Conservation (phyloP, 2,329 filamentous ascomycete species). For the Colletotrichum sp. region DNA sequence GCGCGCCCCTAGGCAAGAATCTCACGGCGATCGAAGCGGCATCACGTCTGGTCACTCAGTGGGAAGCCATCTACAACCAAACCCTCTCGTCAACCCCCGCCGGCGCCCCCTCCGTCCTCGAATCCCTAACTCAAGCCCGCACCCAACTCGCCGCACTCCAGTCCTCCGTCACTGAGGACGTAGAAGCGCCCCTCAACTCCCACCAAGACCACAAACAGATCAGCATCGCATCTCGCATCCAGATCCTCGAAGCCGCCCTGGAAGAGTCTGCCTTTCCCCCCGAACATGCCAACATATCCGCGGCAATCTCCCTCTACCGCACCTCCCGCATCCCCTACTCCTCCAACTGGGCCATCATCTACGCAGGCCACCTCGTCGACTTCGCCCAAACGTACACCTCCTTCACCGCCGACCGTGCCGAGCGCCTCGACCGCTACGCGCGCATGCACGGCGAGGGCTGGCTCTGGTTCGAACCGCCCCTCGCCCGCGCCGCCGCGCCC, state of each 20-base stretch:
- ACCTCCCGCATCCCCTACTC: constrained; percentile 44
- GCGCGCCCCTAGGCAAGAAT: constrained; percentile 37
- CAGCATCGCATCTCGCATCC: constrained; percentile 35
- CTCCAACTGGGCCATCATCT: constrained; percentile 44
- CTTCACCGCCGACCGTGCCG: constrained; percentile 41
- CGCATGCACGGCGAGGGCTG: constrained; percentile 41
- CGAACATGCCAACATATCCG: constrained; percentile 45
- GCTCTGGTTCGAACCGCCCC: constrained; percentile 51
- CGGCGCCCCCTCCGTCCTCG: neutral
- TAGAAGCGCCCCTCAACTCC: neutral
- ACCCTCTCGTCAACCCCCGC: constrained; percentile 22
- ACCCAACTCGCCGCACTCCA: neutral
- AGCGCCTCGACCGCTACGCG: constrained; percentile 42
- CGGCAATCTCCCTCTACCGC: constrained; percentile 45
- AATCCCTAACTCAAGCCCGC: constrained; percentile 9
- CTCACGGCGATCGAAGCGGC: constrained; percentile 40
- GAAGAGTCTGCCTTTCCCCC: constrained; percentile 34
- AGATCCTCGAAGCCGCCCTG: constrained; percentile 34
- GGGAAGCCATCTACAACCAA: constrained; percentile 33
- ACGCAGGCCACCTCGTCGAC: constrained; percentile 46
- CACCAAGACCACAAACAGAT: constrained; percentile 4
- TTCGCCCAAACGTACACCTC: constrained; percentile 38
- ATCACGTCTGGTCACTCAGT: constrained; percentile 39
- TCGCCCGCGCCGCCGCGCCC: constrained; percentile 28
- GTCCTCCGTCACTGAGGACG: neutral